Evolutionary conservation across 495 filamentous ascomycete species (phyloP).

Genomic region (Aspergillus cavernicola): DNA sequence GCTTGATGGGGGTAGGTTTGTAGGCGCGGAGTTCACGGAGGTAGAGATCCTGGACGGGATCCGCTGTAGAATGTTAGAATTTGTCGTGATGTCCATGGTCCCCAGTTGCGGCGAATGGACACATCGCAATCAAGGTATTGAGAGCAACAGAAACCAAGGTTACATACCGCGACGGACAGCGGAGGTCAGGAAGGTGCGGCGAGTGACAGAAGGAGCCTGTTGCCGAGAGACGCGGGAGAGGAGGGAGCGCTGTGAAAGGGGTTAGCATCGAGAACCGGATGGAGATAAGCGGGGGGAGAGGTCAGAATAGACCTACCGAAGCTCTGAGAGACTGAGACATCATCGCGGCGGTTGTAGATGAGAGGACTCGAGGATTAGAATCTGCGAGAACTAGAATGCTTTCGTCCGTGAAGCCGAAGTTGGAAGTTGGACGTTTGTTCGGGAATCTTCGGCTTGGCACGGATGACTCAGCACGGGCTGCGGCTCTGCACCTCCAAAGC

Average conservation of each 20-base stretch:
- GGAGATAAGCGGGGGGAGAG: neutral
- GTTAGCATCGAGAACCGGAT: slow-evolving; percentile 13
- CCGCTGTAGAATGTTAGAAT: slow-evolving; percentile 55
- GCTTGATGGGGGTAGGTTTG: slow-evolving; percentile 81
- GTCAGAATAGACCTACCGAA: slow-evolving; percentile 50
- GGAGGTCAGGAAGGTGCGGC: slow-evolving; percentile 73
- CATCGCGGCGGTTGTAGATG: slow-evolving; percentile 51
- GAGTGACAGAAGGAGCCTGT: slow-evolving; percentile 57
- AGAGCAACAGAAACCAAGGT: neutral
- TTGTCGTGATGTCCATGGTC: neutral
- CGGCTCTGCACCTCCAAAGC: slow-evolving; percentile 14
- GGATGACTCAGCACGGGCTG: slow-evolving; percentile 23
- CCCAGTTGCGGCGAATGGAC: neutral
- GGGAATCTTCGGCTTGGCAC: slow-evolving; percentile 28
- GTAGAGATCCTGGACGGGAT: slow-evolving; percentile 96
- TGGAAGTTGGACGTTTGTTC: slow-evolving; percentile 27
- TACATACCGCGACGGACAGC: slow-evolving; percentile 41
- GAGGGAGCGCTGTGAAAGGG: slow-evolving; percentile 67
- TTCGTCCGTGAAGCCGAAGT: slow-evolving; percentile 37
- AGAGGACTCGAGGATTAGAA: slow-evolving; percentile 28
- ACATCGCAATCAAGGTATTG: neutral
- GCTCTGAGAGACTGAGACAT: slow-evolving; percentile 63
- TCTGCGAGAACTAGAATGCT: slow-evolving; percentile 29
- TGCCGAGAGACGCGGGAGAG: slow-evolving; percentile 73
- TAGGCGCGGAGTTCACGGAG: slow-evolving; percentile 89